Evolutionary conservation across 306 rosid genomes (phyloP), one percentile per base, ranked within the genome.

Genomic region (Cucurbita argyrosperma): DNA sequence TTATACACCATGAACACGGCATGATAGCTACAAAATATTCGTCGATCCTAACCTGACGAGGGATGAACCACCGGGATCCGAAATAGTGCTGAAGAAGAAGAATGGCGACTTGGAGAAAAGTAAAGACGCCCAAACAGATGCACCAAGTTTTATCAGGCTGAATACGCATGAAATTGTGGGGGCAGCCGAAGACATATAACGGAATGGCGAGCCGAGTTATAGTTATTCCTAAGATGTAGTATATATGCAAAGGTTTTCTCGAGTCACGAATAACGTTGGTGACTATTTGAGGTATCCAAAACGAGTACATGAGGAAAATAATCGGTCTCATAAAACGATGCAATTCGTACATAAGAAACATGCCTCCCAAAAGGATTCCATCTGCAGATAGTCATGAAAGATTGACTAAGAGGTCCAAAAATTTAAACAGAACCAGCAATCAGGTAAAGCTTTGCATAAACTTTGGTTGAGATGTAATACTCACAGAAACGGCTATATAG

Each of bases 31-130:
- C 46, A 40, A 19, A 61, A 15, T 21, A 71, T 19, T 30, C 58
- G 64, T 74, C 68, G 53, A 76, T 57, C 40, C 79, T 39, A 73
- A 94, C 98, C 96, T 94, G 99, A 76, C 83, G 97, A 80, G 99
- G 99, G 81, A 94, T 91, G 92, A 94, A 94, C 90, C 99, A 94
- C 21, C 97, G 88, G 39, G 99, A 91, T 58, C 99, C 99, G 18
- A 91, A 82, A 83, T 88, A 88, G 82, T 94, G 97, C 84, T 94
- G 99, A 80, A 94, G 92, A 71, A 94, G 83, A 87, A 94, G 99
- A 83, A 88, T 60, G 23, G 86, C 79, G 5, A 93, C 90, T 87
- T 94, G 97, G 60, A 94, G 86, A 80, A 86, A 87, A 79, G 83
- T 76, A 79, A 89, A 94, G 45, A 85, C 71, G 52, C 78, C 79